These are phyloP conservation scores for Globisporangium cylindrosporum DNA, from an alignment of 352 stramenopile genomes.

Conservation along the genomic window DNA sequence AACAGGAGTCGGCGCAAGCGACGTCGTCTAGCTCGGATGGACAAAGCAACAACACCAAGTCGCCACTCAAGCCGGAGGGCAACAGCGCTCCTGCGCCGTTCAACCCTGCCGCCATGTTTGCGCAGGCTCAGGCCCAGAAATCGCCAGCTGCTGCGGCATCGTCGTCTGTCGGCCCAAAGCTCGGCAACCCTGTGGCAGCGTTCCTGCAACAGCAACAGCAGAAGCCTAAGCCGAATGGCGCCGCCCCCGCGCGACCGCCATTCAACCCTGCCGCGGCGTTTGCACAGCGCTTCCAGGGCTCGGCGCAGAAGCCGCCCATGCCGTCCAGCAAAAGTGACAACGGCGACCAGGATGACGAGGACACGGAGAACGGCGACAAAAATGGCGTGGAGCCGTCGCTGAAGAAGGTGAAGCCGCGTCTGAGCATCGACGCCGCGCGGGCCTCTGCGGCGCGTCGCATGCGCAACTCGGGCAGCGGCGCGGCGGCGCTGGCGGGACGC, in stretches of 20 bases:
- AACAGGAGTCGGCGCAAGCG: slow-evolving; percentile 15
- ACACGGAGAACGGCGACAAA: slow-evolving; percentile 25
- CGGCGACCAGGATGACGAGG: slow-evolving; percentile 40
- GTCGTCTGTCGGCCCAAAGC: slow-evolving; percentile 1
- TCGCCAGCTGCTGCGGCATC: slow-evolving; percentile 10
- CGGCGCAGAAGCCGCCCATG: slow-evolving; percentile 34
- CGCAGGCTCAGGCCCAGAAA: slow-evolving; percentile 38
- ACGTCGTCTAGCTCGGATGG: slow-evolving; percentile 10
- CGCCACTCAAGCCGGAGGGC: slow-evolving; percentile 11
- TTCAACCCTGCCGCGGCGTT: slow-evolving; percentile 58
- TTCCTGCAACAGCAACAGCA: slow-evolving; percentile 57
- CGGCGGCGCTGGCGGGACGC: slow-evolving; percentile 44
- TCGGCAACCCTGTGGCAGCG: slow-evolving; percentile 42
- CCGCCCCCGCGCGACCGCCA: slow-evolving; percentile 15
- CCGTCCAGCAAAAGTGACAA: slow-evolving; percentile 38
- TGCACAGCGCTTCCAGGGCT: slow-evolving; percentile 47
- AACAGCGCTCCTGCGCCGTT: slow-evolving; percentile 11
- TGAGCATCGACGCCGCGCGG: slow-evolving; percentile 75
- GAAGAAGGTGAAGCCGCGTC: slow-evolving; percentile 72
- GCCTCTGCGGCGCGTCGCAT: slow-evolving; percentile 64
- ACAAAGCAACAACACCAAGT: slow-evolving; percentile 15
- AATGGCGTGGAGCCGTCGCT: slow-evolving; percentile 52
- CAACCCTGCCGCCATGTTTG: slow-evolving; percentile 65
- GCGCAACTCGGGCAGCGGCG: slow-evolving; percentile 54
- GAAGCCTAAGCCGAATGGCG: slow-evolving; percentile 25